Percentiles rank a stretch among this genome's conserved stretches.
phyloP scores from a whole-genome alignment of 257 asterid genomes.

The Apocynum venetum region DNA sequence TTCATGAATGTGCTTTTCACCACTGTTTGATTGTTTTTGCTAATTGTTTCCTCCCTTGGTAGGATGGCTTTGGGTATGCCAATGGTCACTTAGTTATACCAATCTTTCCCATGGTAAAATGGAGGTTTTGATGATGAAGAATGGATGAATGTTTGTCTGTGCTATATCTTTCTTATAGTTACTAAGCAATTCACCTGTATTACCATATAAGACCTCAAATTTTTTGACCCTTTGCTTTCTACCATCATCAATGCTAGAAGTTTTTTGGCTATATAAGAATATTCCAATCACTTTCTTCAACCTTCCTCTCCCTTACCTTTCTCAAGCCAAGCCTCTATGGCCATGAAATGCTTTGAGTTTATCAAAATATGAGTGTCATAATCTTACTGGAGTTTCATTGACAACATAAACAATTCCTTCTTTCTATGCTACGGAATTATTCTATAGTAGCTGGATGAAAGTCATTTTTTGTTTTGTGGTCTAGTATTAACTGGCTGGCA shows the following conservation, averaged over 20 bases:
- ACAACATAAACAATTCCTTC: not conserved
- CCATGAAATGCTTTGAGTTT: not conserved
- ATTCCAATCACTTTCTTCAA: not conserved
- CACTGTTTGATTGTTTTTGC: not conserved
- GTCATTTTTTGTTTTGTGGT: not conserved
- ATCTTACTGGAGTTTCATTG: not conserved
- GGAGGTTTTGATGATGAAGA: not conserved
- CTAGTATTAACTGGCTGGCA: not conserved
- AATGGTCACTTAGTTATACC: too few relatives aligned
- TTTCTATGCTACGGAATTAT: not conserved
- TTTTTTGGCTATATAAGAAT: not conserved
- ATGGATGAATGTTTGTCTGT: too few relatives aligned
- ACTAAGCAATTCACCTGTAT: not conserved
- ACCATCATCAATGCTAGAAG: not conserved
- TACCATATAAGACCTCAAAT: not conserved
- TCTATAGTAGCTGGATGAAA: not conserved
- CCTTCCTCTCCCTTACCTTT: not conserved
- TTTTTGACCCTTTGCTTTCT: conserved; percentile 1
- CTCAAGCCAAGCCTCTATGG: not conserved
- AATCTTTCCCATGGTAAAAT: not conserved
- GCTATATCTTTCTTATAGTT: not conserved
- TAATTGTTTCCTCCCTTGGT: not conserved
- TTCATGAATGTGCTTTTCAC: not conserved
- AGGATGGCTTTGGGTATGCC: not conserved
- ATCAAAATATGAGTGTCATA: not conserved